Evolutionary conservation across 805 yeast species (phyloP), one percentile per base, ranked within the genome.

Genomic region (Yarrowia deformans): DNA sequence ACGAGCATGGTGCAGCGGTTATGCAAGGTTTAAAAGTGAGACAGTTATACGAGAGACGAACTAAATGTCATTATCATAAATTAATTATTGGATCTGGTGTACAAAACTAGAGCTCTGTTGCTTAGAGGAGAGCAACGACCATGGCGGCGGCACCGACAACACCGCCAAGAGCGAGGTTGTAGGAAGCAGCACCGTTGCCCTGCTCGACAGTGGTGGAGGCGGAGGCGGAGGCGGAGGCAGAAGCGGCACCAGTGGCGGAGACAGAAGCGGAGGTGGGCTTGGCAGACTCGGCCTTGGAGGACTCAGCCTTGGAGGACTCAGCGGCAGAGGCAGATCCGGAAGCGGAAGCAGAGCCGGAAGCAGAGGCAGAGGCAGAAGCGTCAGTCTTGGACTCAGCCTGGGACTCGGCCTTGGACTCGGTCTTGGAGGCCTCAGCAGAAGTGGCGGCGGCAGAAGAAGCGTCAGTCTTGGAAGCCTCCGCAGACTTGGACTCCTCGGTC

Each of bases 81-180:
- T 60, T 60, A 60, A 60, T 43, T 60, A 60, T 34, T 60, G 14
- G 39, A 56, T n/a, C 37, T 18, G 40, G 48, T 39, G 40, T 23
- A 37, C 63, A 40, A n/a, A 18, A 29, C 35, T 46, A 48, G n/a
- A 40, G 56, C 16, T 23, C 55, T 34, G 13, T 34, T 37, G 56
- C 56, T 63, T 63, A 63, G 48, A 63, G 55, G 9, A 63, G 68
- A 63, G 68, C 68, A 29, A 34, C 66, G 35, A 60, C 66, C 45
- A 63, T 35, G 68, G 56, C 68, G 37, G 68, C 68, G 48, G 68
- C 68, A 23, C 68, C 68, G 56, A 63, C 56, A 49, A 49, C 56
- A 7, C 68, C 68, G 32, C 56, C 68, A 13, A 63, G 68, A n/a
- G 56, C 68, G 29, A 48, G 55, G 68, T 63, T 63, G 56, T 39